phyloP scores from a whole-genome alignment of 345 rosid genomes.

The Punica granatum region DNA sequence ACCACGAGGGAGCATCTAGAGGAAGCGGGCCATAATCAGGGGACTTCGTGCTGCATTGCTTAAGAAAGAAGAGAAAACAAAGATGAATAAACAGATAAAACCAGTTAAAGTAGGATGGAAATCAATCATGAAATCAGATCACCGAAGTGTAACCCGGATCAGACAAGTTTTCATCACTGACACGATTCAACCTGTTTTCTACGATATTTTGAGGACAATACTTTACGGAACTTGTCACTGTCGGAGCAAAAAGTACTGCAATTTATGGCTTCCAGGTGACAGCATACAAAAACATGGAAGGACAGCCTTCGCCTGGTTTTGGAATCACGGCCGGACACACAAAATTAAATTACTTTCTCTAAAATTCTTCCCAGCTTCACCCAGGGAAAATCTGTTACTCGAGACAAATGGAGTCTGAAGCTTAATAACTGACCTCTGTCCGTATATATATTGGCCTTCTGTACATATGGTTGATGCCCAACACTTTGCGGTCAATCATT shows the following conservation, averaged over 20 bases:
- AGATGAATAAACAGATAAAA: not conserved
- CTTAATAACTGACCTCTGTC: constrained; percentile 34
- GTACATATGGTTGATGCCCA: constrained; percentile 69
- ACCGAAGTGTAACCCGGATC: not conserved
- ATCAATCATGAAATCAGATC: not conserved
- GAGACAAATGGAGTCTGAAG: not conserved
- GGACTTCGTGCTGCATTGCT: constrained; percentile 75
- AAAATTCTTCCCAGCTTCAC: too few species aligned
- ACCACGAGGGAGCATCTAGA: constrained; percentile 79
- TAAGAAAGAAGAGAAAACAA: not conserved
- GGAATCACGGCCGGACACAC: too few species aligned
- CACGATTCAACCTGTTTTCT: not conserved
- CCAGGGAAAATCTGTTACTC: not conserved
- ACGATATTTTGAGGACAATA: not conserved
- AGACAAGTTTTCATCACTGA: not conserved
- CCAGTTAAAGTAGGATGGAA: not conserved
- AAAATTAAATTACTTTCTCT: too few species aligned
- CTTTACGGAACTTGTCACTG: too few species aligned
- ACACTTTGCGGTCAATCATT: constrained; percentile 61
- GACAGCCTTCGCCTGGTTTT: too few species aligned
- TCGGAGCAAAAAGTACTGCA: too few species aligned
- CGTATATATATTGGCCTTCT: constrained; percentile 57
- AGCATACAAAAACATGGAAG: too few species aligned
- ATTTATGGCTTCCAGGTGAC: too few species aligned
- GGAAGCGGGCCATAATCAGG: constrained; percentile 72